These are phyloP conservation scores for Penicillium sp. DNA, from an alignment of 2,329 filamentous ascomycete species.

Conservation along the genomic window DNA sequence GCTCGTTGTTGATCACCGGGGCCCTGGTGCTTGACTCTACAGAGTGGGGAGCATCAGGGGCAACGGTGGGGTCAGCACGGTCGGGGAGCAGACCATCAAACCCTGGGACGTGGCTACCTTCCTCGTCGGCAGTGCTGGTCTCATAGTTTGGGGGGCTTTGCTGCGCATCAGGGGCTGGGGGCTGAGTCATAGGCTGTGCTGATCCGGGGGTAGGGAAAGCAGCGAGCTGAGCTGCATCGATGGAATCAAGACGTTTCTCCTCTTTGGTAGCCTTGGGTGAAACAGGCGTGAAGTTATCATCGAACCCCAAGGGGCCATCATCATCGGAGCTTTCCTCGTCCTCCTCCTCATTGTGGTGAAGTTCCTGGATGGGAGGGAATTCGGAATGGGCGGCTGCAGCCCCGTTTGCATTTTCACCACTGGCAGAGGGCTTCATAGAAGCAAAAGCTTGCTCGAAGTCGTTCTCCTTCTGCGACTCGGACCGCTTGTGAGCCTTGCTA, in stretches of 20 bases:
- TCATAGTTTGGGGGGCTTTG: constrained; percentile 57
- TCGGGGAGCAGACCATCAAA: constrained; percentile 46
- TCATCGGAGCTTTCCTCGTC: constrained; percentile 77
- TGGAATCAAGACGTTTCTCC: constrained; percentile 35
- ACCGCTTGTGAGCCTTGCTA: constrained; percentile 47
- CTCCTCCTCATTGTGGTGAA: constrained; percentile 82
- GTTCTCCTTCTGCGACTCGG: constrained; percentile 50
- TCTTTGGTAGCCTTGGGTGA: constrained; percentile 44
- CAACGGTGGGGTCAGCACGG: constrained; percentile 43
- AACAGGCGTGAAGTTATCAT: constrained; percentile 84
- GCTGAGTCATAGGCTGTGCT: constrained; percentile 34
- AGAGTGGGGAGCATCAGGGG: constrained; percentile 45
- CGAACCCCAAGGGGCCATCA: constrained; percentile 71
- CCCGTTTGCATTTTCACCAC: constrained; percentile 45
- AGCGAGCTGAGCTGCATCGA: constrained; percentile 42
- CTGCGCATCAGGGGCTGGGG: constrained; percentile 61
- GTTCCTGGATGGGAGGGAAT: constrained; percentile 90
- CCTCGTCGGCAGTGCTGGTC: constrained; percentile 27
- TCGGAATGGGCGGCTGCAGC: constrained; percentile 58
- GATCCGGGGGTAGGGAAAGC: constrained; percentile 47
- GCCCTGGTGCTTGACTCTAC: constrained; percentile 41
- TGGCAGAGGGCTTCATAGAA: constrained; percentile 49
- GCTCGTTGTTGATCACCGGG: constrained; percentile 42
- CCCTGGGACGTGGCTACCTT: constrained; percentile 36
- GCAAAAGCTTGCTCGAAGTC: constrained; percentile 55